Conservation (phyloP, 768 basidiomycete species). For the Tricholoma bakamatsutake region DNA sequence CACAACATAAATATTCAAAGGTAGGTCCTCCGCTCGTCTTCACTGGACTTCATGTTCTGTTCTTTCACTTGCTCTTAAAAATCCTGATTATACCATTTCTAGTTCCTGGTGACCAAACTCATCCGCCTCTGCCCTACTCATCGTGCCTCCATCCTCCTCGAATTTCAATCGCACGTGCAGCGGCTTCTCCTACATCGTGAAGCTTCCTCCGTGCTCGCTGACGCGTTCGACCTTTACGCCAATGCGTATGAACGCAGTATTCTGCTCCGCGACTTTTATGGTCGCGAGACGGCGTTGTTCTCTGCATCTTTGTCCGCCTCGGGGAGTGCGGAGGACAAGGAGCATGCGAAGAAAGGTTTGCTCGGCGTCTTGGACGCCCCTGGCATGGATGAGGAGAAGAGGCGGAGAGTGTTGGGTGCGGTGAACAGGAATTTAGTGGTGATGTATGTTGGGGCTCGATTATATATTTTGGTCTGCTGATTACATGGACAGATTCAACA, state of each 20-base stretch:
- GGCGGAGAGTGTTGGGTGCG: constrained; percentile 59
- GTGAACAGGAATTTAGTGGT: constrained; percentile 69
- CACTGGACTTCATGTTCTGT: not conserved
- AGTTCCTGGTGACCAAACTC: constrained; percentile 82
- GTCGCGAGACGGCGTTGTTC: constrained; percentile 80
- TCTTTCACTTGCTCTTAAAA: not conserved
- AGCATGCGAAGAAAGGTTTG: constrained; percentile 59
- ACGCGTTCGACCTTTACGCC: constrained; percentile 83
- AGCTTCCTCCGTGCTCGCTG: constrained; percentile 77
- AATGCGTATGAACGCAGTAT: constrained; percentile 81
- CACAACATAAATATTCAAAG: constrained; percentile 89
- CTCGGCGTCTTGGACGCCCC: constrained; percentile 51
- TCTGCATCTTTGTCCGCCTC: constrained; percentile 27
- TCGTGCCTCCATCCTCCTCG: constrained; percentile 67
- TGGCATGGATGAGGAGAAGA: constrained; percentile 54
- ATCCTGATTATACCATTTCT: not conserved
- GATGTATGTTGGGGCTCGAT: constrained; percentile 47
- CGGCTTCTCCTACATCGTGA: constrained; percentile 80
- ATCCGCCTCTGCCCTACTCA: constrained; percentile 70
- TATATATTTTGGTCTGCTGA: not conserved
- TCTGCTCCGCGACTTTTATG: constrained; percentile 84
- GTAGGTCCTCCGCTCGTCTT: constrained; percentile 29
- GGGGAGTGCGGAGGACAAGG: constrained; percentile 59
- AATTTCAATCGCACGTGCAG: constrained; percentile 73
- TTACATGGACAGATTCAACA: constrained; percentile 64